These are phyloP conservation scores for Bjerkandera adusta DNA, from an alignment of 1,284 basidiomycete species.

Conservation along the genomic window DNA sequence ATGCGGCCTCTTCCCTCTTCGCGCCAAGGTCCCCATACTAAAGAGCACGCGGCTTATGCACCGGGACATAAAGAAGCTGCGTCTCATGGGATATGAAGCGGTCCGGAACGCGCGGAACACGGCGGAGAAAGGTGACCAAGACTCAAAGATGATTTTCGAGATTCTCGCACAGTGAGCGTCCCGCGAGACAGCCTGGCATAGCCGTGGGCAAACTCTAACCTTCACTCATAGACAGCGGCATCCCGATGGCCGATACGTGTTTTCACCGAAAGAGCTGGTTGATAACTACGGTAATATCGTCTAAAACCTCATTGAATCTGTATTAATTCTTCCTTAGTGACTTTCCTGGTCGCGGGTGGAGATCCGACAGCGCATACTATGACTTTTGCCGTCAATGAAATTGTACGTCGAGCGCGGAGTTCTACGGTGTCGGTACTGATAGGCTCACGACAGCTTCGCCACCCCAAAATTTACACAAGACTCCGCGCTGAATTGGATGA, in stretches of 20 bases:
- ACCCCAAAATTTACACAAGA: neutral
- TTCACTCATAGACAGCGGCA: neutral
- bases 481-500: conserved; percentile 1
- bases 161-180: conserved; percentile 4
- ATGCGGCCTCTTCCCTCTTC: conserved; percentile 6
- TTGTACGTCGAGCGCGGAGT: conserved; percentile 3
- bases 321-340: neutral
- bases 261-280: conserved; percentile 2
- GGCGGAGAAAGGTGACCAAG: neutral
- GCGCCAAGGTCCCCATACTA: conserved; percentile 2
- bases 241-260: neutral
- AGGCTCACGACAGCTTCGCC: neutral
- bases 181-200: neutral
- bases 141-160: conserved; percentile 5
- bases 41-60: conserved; percentile 5
- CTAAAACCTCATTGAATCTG: neutral
- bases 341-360: conserved; percentile 7
- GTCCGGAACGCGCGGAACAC: neutral
- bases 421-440: neutral
- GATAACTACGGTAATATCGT: conserved; percentile 4
- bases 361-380: conserved; percentile 7
- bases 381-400: conserved; percentile 6
- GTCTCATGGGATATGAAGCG: neutral
- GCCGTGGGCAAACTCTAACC: neutral
- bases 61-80: neutral